Conservation (phyloP, 192 early-diverging fungal genomes). For the Nowakowskiella sp. region DNA sequence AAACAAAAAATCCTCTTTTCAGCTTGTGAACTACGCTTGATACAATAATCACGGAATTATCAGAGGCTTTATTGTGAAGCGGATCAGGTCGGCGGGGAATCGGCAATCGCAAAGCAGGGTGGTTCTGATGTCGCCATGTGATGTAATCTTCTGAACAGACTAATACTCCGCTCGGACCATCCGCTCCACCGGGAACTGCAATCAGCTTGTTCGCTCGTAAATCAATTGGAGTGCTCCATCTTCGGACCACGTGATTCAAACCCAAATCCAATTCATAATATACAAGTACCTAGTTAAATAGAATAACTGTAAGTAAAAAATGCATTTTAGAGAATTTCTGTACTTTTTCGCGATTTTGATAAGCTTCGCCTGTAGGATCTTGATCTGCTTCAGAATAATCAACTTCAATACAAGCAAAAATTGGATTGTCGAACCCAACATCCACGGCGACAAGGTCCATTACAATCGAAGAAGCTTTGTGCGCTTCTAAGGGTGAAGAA, state of each 20-base stretch:
- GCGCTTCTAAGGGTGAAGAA: slow-evolving; percentile 93
- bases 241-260: slow-evolving; percentile 95
- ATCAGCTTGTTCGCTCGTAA: slow-evolving; percentile 71
- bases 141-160: slow-evolving; percentile 90
- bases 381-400: slow-evolving; percentile 76
- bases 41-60: slow-evolving; percentile 61
- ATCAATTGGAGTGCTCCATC: slow-evolving; percentile 83
- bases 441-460: slow-evolving; percentile 83
- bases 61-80: slow-evolving; percentile 32
- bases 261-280: slow-evolving; percentile 98
- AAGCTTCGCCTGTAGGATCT: slow-evolving; percentile 63
- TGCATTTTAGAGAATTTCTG: background rate
- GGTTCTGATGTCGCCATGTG: slow-evolving; percentile 73
- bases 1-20: slow-evolving; percentile 83
- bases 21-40: slow-evolving; percentile 82
- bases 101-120: slow-evolving; percentile 54
- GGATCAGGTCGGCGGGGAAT: slow-evolving; percentile 74
- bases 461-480: slow-evolving; percentile 68
- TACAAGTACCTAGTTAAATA: slow-evolving; percentile 52
- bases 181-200: slow-evolving; percentile 76
- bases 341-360: slow-evolving; percentile 65
- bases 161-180: slow-evolving; percentile 95
- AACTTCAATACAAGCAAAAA: slow-evolving; percentile 90
- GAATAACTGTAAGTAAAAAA: slow-evolving; percentile 5
- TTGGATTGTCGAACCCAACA: slow-evolving; percentile 97